Percentiles rank a stretch among this genome's conserved stretches.
Evolutionary conservation across 768 basidiomycete genomes (phyloP).

Genomic region (Collybia sordida): DNA sequence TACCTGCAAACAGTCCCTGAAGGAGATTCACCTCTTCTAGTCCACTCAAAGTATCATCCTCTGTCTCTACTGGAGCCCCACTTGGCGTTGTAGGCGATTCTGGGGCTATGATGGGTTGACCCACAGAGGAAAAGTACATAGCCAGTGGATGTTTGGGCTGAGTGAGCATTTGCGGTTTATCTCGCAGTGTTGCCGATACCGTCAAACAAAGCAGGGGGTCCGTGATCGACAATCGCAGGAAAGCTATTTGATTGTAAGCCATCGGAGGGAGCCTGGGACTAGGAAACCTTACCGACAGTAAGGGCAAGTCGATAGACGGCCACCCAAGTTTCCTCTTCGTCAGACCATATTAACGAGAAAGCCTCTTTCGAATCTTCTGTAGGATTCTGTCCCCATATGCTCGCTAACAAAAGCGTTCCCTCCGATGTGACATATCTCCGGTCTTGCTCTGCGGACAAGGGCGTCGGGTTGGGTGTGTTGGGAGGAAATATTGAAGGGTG

Average conservation of each 20-base stretch:
- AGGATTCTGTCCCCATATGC: constrained; percentile 70
- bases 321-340: constrained; percentile 64
- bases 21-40: constrained; percentile 57
- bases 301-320: constrained; percentile 76
- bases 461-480: constrained; percentile 81
- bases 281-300: constrained; percentile 66
- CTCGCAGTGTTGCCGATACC: constrained; percentile 82
- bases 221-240: constrained; percentile 62
- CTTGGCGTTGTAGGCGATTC: constrained; percentile 31
- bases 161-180: constrained; percentile 56
- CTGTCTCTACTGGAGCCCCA: constrained; percentile 25
- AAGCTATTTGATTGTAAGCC: constrained; percentile 46
- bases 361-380: constrained; percentile 47
- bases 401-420: constrained; percentile 69
- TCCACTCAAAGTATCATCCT: constrained; percentile 41
- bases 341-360: constrained; percentile 69
- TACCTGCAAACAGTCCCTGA: constrained; percentile 66
- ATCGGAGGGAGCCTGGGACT: not conserved
- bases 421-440: constrained; percentile 75
- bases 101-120: constrained; percentile 33
- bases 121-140: constrained; percentile 35
- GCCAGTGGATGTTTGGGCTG: constrained; percentile 45
- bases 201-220: constrained; percentile 86
- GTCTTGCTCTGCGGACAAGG: constrained; percentile 70
- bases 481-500: constrained; percentile 79